phyloP scores from a whole-genome alignment of 129 eudicot species.

The Artemisia annua region DNA sequence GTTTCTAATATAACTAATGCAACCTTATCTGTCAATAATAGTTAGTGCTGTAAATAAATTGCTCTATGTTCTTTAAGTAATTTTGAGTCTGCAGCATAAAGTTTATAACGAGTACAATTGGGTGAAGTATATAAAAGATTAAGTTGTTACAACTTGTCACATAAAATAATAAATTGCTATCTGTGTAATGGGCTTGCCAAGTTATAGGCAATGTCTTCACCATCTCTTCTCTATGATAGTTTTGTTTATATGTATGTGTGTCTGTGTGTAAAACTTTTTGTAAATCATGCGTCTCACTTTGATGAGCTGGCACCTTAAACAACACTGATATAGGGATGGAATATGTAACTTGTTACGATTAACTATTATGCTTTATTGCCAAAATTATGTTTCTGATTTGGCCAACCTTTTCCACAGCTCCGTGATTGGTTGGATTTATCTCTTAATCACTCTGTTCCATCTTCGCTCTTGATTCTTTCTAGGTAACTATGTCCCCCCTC shows the following conservation, averaged over 20 bases:
- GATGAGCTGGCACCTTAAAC: neutral
- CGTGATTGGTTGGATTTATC: conserved; percentile 97
- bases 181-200: no score
- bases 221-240: neutral
- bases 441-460: conserved; percentile 95
- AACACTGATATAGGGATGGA: neutral
- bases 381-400: neutral
- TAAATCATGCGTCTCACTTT: conserved; percentile 10
- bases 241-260: neutral
- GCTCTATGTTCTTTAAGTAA: no score
- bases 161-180: no score
- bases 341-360: neutral
- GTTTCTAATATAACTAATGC: conserved; percentile 29
- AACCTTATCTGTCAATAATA: conserved; percentile 11
- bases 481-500: conserved; percentile 43
- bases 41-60: no score
- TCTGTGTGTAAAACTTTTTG: neutral
- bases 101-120: no score
- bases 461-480: conserved; percentile 94
- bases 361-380: conserved; percentile 8
- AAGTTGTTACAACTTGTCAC: no score
- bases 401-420: conserved; percentile 55
- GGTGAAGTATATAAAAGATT: no score
- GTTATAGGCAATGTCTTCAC: no score
- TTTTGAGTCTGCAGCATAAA: no score